A percentile compares a stretch with the other conserved stretches of the same genome.
Evolutionary conservation across 2,329 filamentous ascomycete species (phyloP).

Genomic region (Aspergillus sp.): DNA sequence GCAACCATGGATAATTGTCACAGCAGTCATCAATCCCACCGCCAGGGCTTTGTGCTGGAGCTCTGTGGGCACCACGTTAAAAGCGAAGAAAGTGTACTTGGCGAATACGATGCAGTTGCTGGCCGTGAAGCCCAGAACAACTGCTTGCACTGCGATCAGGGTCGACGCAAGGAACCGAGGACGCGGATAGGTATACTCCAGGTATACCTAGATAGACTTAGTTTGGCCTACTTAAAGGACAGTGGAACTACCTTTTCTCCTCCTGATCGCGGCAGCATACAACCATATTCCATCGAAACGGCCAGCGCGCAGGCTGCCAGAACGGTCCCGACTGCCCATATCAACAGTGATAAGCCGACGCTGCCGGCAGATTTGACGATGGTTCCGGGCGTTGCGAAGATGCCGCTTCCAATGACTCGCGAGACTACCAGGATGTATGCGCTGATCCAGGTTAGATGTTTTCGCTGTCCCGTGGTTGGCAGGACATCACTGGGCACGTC

Average conservation of each 20-base stretch:
- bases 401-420: conserved; percentile 68
- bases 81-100: conserved; percentile 64
- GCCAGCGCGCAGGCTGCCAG: conserved; percentile 63
- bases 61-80: conserved; percentile 55
- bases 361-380: conserved; percentile 69
- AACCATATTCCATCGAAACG: conserved; percentile 67
- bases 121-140: conserved; percentile 67
- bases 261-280: conserved; percentile 69
- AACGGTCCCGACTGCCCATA: conserved; percentile 66
- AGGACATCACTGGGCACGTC: neutral
- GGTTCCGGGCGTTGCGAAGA: conserved; percentile 70
- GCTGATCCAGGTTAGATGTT: conserved; percentile 65
- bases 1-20: conserved; percentile 62
- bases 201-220: conserved; percentile 58
- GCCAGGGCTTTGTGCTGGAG: conserved; percentile 58
- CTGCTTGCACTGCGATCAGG: conserved; percentile 63
- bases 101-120: conserved; percentile 71
- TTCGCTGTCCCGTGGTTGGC: conserved; percentile 48
- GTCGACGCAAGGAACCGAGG: conserved; percentile 67
- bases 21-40: conserved; percentile 55
- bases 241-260: conserved; percentile 61
- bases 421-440: conserved; percentile 69
- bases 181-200: conserved; percentile 67
- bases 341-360: conserved; percentile 60
- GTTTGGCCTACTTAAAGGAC: conserved; percentile 36